Evolutionary conservation across 495 filamentous ascomycete genomes (phyloP).

Genomic region (Hypoxylon fragiforme): DNA sequence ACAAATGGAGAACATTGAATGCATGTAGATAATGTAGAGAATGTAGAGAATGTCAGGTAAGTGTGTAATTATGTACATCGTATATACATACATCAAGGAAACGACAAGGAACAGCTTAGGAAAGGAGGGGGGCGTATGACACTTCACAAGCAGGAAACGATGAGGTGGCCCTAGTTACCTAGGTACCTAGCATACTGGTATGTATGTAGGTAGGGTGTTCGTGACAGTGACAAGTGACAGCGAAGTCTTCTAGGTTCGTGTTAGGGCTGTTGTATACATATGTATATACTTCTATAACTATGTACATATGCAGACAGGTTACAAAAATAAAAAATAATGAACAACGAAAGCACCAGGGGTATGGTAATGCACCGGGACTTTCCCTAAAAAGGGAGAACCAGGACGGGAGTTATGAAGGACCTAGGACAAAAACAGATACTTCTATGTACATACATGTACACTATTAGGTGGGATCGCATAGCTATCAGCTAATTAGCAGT

Average conservation of each 20-base stretch:
- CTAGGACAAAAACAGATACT: no score
- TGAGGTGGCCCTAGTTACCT: constrained; percentile 29
- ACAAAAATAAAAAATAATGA: constrained; percentile 1
- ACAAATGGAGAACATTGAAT: background rate
- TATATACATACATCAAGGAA: no score
- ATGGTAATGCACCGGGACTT: constrained; percentile 18
- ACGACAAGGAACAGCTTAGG: constrained; percentile 2
- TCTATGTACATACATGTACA: no score
- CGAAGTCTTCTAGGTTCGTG: no score
- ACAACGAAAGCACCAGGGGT: constrained; percentile 11
- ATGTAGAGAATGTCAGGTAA: no score
- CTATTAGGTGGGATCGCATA: constrained; percentile 30
- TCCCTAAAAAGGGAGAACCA: constrained; percentile 13
- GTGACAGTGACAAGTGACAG: no score
- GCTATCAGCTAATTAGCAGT: background rate
- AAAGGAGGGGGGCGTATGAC: constrained; percentile 27
- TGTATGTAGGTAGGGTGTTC: no score
- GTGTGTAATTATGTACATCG: no score
- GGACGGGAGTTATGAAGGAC: constrained; percentile 16
- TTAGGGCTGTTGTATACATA: no score
- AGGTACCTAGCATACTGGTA: no score
- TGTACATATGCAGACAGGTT: background rate
- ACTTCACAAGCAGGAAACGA: constrained; percentile 16
- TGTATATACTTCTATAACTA: no score
- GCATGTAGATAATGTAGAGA: no score